These are phyloP conservation scores for Roridomyces roridus DNA, from an alignment of 768 basidiomycete species.

Conservation along the genomic window DNA sequence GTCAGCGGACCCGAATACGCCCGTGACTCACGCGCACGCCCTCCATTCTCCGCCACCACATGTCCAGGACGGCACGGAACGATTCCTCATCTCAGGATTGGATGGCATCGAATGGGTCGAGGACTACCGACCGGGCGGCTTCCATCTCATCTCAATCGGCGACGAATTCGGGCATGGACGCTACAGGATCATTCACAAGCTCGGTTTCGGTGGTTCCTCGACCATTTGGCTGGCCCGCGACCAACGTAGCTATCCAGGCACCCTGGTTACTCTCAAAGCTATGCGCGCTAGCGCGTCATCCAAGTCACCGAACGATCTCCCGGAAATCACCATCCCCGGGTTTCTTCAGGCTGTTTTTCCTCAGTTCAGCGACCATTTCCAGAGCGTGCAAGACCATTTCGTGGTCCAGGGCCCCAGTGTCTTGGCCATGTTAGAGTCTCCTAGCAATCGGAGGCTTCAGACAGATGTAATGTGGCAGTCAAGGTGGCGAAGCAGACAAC, in stretches of 20 bases:
- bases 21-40: too few species aligned
- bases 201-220: conserved; percentile 50
- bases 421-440: conserved; percentile 36
- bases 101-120: conserved; percentile 49
- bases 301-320: conserved; percentile 27
- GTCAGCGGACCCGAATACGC: too few species aligned
- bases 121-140: conserved; percentile 58
- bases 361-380: conserved; percentile 35
- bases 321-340: conserved; percentile 39
- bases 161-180: conserved; percentile 52
- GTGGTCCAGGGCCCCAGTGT: conserved; percentile 46
- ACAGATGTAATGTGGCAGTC: conserved; percentile 40
- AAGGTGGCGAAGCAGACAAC: conserved; percentile 40
- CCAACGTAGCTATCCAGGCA: conserved; percentile 23
- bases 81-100: conserved; percentile 35
- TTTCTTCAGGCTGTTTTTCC: conserved; percentile 36
- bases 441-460: conserved; percentile 39
- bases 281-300: conserved; percentile 40
- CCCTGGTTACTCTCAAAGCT: conserved; percentile 41
- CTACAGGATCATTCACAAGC: conserved; percentile 54
- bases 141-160: conserved; percentile 56
- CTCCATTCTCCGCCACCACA: too few species aligned
- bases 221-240: conserved; percentile 47
- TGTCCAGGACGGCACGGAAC: too few species aligned
- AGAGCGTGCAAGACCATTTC: conserved; percentile 50